Percentiles rank a stretch among this genome's conserved stretches.
phyloP scores from a whole-genome alignment of 2,329 filamentous ascomycete genomes.

The Aureobasidium melanogenum region DNA sequence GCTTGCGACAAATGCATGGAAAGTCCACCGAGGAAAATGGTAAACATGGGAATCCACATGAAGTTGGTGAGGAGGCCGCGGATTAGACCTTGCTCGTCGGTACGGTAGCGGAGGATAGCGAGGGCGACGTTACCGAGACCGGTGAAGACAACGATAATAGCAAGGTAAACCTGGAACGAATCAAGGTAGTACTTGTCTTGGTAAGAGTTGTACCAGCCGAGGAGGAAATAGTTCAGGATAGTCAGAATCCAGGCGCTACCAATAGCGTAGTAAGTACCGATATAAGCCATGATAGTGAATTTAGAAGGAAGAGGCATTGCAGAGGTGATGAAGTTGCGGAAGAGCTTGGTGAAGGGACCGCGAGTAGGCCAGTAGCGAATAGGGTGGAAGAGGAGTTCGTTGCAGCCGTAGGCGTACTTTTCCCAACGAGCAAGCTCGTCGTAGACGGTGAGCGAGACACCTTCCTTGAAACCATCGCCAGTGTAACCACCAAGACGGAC shows the following conservation, averaged over 20 bases:
- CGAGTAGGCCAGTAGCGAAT: constrained; percentile 62
- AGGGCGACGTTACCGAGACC: constrained; percentile 64
- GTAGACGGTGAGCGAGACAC: constrained; percentile 75
- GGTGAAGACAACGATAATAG: constrained; percentile 70
- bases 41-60: constrained; percentile 54
- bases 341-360: constrained; percentile 72
- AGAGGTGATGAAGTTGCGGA: constrained; percentile 63
- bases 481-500: constrained; percentile 66
- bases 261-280: constrained; percentile 73
- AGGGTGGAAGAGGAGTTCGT: constrained; percentile 73
- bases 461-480: constrained; percentile 71
- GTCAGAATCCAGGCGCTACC: constrained; percentile 68
- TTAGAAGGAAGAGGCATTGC: constrained; percentile 68
- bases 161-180: constrained; percentile 72
- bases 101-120: constrained; percentile 63
- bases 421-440: constrained; percentile 80
- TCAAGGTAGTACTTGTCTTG: constrained; percentile 75
- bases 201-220: constrained; percentile 68
- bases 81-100: constrained; percentile 54
- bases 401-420: constrained; percentile 79
- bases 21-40: constrained; percentile 33
- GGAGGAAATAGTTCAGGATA: constrained; percentile 63
- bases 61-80: constrained; percentile 44
- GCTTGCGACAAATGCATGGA: constrained; percentile 33
- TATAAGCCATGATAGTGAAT: constrained; percentile 66